Base-by-base conservation (phyloP, 306 rosid genomes). In the Quercus engelmannii region DNA sequence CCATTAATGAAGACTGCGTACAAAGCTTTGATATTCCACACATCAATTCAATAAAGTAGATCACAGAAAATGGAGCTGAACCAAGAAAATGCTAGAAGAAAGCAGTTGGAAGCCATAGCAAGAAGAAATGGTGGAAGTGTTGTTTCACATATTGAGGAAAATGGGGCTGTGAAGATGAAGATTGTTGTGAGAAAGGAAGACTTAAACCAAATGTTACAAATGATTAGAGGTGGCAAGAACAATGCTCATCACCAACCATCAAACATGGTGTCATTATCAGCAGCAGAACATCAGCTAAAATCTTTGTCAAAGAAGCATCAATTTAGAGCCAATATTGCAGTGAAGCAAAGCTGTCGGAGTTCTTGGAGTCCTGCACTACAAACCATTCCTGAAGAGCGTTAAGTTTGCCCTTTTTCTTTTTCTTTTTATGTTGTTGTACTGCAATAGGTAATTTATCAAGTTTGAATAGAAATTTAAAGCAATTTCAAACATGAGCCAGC, bases 141-240 rank as follows among this genome's bases (percentile, higher is more conserved):
- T 12, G 77, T 81, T 76, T 76, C 87, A 35, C 80, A 69, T 76
- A 74, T 5, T 8, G 83, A 80, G 68, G 87, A 87, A 74, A 70
- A 69, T 6, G 91, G 89, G 46, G 86, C 78, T 4, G 83, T 87
- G 86, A 83, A 85, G 80, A 74, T 88, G 85, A 91, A 86, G 89
- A 83, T 89, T 55, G 55, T 83, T 26, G 86, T 88, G 52, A 81
- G 71, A 49, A 91, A 72, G 78, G 70, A 86, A 30, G 88, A 86
- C 18, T 46, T 89, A 21, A 79, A 86, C 84, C 81, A 86, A 69
- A 30, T 87, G n/a, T 38, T 89, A 25, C 79, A 86, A 49, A 69
- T 55, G 6, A 78, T 86, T 79, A 73, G 12, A 15, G 76, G 55
- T 5, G 28, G 30, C 9, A 51, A 23, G 15, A 8, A 1, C 21